Evolutionary conservation across 1,284 basidiomycete species (phyloP), one percentile per base, ranked within the genome.

Genomic region (Inonotus obliquus): DNA sequence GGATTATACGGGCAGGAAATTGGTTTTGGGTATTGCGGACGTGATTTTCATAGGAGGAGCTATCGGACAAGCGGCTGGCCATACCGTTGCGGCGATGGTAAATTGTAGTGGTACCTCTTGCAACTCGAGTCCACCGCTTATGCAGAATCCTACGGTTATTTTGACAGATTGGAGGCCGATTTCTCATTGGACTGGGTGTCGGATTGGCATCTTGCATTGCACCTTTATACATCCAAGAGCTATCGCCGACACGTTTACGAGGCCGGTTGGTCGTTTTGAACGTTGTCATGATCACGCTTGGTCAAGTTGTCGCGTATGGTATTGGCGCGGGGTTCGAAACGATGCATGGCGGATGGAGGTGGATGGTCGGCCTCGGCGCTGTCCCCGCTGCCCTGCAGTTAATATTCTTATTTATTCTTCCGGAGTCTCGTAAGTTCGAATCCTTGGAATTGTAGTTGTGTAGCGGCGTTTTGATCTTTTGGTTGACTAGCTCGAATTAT

Each of bases 201-300:
- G 85, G 87, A 7, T 74, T 91, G 0, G 89, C 90, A n/a, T 83
- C 87, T 5, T 92, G 90, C 68, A 83, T 91, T 56, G 87, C 89
- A 0, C 90, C 91, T 2, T 77, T 94, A 4, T 93, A 93, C 71
- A 92, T 94, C 59, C 89, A 91, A 68, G 92, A 94, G 71, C 80
- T 94, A 25, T 85, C 89, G 0, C 91, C 91, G 0, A 91, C 89
- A 2, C 77, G 81, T 35, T 79, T 90, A 47, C 80, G 91, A 14
- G 92, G 91, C 0, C 77, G 89, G 32, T 85, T 94, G 81, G 91
- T 93, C 4, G 83, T 84, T 23, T 72, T 87, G 19, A 85, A 87
- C 61, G 71, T 65, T 48, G 63, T 60, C 13, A 58, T 63, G 57
- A 60, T 68, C 41, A 65, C 85, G 0, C 74, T 85, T 3, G 90